These are phyloP conservation scores for Pythium rhizo-oryzae DNA, from an alignment of 352 stramenopile genomes.

Conservation along the genomic window DNA sequence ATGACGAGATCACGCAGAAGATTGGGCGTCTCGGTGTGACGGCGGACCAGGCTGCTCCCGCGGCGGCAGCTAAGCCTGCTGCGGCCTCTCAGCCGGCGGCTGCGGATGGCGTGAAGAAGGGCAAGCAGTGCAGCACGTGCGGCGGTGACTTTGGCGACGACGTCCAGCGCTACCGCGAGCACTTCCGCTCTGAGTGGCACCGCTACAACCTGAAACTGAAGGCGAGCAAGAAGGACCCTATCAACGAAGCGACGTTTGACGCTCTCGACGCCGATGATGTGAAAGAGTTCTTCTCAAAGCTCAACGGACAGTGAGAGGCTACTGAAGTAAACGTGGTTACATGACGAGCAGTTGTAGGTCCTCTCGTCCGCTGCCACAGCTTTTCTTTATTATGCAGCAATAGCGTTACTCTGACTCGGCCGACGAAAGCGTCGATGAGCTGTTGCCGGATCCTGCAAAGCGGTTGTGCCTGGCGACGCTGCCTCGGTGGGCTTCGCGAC, in stretches of 20 bases:
- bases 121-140: conserved; percentile 91
- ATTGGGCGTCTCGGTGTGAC: conserved; percentile 68
- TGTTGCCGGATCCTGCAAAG: background rate
- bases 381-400: conserved; percentile 13
- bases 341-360: too few species aligned
- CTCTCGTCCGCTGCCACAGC: background rate
- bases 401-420: conserved; percentile 13
- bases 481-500: conserved; percentile 48
- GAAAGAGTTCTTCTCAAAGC: conserved; percentile 60
- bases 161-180: conserved; percentile 86
- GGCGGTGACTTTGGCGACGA: conserved; percentile 90
- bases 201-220: conserved; percentile 98
- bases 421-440: conserved; percentile 19
- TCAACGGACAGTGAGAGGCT: conserved; percentile 48
- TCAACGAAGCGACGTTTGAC: conserved; percentile 73
- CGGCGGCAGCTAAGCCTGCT: conserved; percentile 7
- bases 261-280: conserved; percentile 58
- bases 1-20: conserved; percentile 90
- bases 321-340: background rate
- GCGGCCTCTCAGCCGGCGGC: conserved; percentile 11
- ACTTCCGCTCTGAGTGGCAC: conserved; percentile 97
- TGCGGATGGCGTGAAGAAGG: conserved; percentile 43
- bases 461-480: conserved; percentile 16
- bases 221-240: conserved; percentile 78
- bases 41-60: conserved; percentile 10